phyloP scores from a whole-genome alignment of 179 eudicot species.

The Pouteria campechiana region DNA sequence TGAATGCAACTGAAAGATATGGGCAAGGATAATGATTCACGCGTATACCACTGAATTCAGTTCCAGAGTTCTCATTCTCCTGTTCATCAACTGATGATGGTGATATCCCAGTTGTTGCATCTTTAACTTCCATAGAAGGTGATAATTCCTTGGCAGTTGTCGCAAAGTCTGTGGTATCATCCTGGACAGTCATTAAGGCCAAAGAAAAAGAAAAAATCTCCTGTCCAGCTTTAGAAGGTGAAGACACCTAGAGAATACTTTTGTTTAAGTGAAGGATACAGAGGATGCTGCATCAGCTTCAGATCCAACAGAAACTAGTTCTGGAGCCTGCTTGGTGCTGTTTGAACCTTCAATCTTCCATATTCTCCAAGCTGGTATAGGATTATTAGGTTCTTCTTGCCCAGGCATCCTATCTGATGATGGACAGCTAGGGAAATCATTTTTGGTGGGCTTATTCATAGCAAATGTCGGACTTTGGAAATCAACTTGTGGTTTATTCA shows the following conservation, averaged over 20 bases:
- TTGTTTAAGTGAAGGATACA: conserved; percentile 43
- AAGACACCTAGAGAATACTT: too few relatives aligned
- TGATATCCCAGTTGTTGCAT: conserved; percentile 15
- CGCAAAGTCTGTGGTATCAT: conserved; percentile 21
- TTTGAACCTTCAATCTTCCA: conserved; percentile 6
- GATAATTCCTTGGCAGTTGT: background rate
- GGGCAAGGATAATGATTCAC: too few relatives aligned
- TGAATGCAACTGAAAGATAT: too few relatives aligned
- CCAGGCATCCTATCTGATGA: conserved; percentile 16
- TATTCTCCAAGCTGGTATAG: conserved; percentile 12
- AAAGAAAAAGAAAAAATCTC: conserved; percentile 2
- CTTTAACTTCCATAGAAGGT: conserved; percentile 14
- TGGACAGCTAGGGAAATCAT: conserved; percentile 18
- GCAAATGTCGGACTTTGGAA: conserved; percentile 23
- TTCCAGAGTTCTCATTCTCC: conserved; percentile 31
- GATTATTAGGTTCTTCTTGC: conserved; percentile 13
- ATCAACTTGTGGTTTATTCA: conserved; percentile 18
- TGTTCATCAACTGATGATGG: conserved; percentile 21
- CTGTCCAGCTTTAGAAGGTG: too few relatives aligned
- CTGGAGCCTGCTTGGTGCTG: conserved; percentile 19
- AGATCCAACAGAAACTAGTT: conserved; percentile 16
- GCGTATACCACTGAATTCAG: too few relatives aligned
- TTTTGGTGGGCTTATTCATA: conserved; percentile 16
- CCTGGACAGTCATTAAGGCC: conserved; percentile 37
- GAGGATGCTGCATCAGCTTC: conserved; percentile 16